These are phyloP conservation scores for Tardiomyces depauwii DNA, from an alignment of 1,139 yeast genomes.

Conservation along the genomic window DNA sequence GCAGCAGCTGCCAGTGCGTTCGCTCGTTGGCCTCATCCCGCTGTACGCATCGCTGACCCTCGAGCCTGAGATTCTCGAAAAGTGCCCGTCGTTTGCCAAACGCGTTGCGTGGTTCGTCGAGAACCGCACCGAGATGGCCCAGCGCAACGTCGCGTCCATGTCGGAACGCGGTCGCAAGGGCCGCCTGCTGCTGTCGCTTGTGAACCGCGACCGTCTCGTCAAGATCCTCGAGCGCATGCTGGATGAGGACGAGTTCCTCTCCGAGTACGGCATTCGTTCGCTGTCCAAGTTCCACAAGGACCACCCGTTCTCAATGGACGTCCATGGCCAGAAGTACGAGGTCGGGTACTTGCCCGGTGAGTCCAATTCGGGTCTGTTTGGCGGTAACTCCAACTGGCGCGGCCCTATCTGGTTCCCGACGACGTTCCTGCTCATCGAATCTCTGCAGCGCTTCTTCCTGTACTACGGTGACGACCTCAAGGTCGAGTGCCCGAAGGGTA, in stretches of 20 bases:
- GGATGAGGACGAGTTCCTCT: constrained; percentile 80
- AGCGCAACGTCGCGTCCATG: constrained; percentile 85
- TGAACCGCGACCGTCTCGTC: constrained; percentile 66
- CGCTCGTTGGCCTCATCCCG: constrained; percentile 89
- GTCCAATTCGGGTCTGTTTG: constrained; percentile 90
- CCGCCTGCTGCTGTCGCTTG: constrained; percentile 70
- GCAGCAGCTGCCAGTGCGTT: constrained; percentile 74
- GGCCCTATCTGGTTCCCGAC: constrained; percentile 99
- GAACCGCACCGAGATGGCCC: constrained; percentile 63
- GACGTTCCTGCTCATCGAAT: constrained; percentile 77
- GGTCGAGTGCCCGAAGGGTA: constrained; percentile 85
- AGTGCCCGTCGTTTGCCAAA: constrained; percentile 76
- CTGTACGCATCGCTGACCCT: constrained; percentile 82
- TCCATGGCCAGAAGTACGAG: constrained; percentile 60
- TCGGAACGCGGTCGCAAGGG: constrained; percentile 78
- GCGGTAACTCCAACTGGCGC: constrained; percentile 96
- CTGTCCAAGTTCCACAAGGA: constrained; percentile 80
- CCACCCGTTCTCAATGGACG: constrained; percentile 80
- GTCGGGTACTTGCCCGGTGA: constrained; percentile 88
- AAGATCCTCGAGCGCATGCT: constrained; percentile 74
- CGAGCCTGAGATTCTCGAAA: constrained; percentile 73
- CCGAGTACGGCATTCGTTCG: constrained; percentile 83
- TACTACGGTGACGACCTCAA: constrained; percentile 83
- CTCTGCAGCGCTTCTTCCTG: constrained; percentile 78
- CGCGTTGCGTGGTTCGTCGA: constrained; percentile 80